Percentiles rank a stretch among this genome's conserved stretches.
These are phyloP conservation scores for Colletotrichum spinosum DNA, from an alignment of 2,329 filamentous ascomycete genomes.

Conservation along the genomic window DNA sequence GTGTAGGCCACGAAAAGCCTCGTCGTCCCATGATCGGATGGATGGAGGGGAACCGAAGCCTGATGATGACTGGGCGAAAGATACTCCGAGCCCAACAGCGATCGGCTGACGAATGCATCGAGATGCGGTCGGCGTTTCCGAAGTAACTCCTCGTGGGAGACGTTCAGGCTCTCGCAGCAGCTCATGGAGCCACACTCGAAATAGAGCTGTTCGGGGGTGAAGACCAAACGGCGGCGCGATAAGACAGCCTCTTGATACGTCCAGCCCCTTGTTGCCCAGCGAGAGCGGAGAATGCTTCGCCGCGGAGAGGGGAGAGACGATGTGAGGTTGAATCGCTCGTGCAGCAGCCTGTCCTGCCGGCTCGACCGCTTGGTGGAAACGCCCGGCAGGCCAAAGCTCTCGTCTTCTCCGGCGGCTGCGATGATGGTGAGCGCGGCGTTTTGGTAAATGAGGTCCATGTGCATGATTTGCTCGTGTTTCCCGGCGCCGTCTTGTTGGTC, in stretches of 20 bases:
- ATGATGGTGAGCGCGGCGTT: constrained; percentile 41
- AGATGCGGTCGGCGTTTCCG: constrained; percentile 6
- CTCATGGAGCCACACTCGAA: constrained; percentile 40
- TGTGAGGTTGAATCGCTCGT: constrained; percentile 16
- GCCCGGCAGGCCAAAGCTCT: constrained; percentile 22
- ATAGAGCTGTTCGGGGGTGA: constrained; percentile 43
- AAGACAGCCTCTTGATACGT: constrained; percentile 35
- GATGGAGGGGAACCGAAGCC: too few species aligned
- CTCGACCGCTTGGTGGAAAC: constrained; percentile 9
- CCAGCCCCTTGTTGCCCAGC: constrained; percentile 31
- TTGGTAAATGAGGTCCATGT: constrained; percentile 43
- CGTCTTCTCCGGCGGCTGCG: constrained; percentile 34
- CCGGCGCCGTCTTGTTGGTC: constrained; percentile 42
- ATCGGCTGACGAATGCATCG: constrained; percentile 15
- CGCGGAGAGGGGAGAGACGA: constrained; percentile 16
- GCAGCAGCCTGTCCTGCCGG: constrained; percentile 1
- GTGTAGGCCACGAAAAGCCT: constrained; percentile 17
- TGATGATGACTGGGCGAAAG: not conserved
- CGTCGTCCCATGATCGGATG: constrained; percentile 2
- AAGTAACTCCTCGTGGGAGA: constrained; percentile 11
- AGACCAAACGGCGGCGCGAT: constrained; percentile 40
- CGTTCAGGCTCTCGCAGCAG: constrained; percentile 16
- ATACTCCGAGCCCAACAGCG: constrained; percentile 22
- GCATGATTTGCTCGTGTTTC: constrained; percentile 40
- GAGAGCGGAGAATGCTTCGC: constrained; percentile 8